These are phyloP conservation scores for Zanthoxylum bungeanum DNA, from an alignment of 345 rosid genomes.

Conservation along the genomic window DNA sequence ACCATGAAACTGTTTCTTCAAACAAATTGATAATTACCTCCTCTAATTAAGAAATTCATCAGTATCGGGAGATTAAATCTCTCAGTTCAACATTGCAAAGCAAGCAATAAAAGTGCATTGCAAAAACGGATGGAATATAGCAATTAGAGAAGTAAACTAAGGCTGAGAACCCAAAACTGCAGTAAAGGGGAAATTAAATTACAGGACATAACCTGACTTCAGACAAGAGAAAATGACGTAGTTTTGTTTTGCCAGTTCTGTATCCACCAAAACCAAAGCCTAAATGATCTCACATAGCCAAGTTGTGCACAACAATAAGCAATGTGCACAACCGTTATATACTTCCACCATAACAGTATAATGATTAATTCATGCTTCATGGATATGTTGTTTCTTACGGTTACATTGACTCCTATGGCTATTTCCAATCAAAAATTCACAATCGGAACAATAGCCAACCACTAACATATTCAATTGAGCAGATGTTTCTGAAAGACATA, in stretches of 20 bases:
- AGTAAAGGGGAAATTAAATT: neutral
- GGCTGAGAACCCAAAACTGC: neutral
- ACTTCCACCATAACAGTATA: too few species aligned
- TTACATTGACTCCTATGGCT: neutral
- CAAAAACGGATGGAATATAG: neutral
- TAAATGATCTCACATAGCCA: neutral
- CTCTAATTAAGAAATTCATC: slow-evolving; percentile 6
- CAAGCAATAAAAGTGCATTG: slow-evolving; percentile 1
- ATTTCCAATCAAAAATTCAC: neutral
- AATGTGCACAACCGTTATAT: neutral
- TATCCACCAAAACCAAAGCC: neutral
- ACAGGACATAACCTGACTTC: neutral
- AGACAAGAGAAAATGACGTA: neutral
- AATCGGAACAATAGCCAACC: neutral
- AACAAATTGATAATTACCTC: neutral
- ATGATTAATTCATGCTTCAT: neutral
- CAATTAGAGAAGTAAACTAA: neutral
- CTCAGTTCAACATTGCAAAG: neutral
- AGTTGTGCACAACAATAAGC: too few species aligned
- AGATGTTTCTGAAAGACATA: neutral
- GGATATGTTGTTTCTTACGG: neutral
- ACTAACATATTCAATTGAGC: neutral
- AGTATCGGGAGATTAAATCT: neutral
- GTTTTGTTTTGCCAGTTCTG: neutral
- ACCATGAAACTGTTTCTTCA: too few species aligned